Base-by-base conservation (phyloP, 2,329 filamentous ascomycete species). In the Esteya vermicola region DNA sequence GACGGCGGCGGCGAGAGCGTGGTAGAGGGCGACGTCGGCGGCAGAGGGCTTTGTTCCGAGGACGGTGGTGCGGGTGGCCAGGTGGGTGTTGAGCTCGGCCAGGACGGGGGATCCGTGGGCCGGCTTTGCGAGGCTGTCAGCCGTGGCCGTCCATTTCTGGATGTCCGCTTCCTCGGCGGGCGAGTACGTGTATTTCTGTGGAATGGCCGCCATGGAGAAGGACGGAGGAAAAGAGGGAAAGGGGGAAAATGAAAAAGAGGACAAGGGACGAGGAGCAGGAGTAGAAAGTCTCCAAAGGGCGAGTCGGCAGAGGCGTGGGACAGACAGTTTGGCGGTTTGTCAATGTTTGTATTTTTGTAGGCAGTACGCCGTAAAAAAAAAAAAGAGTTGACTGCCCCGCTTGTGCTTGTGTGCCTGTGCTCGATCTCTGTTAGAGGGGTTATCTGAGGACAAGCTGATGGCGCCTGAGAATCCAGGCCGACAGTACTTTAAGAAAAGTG, bases 21-120 rank as follows among this genome's bases (percentile, higher is more conserved):
- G 69, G 68, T 91, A 95, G 53, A 91, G 68, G 50, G 83, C 81
- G 44, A 93, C 69, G 54, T 95, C 88, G 47, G 85, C 88, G 56
- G 82, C 75, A 51, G 84, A 93, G 39, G 88, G 85, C 68, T 95
- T 95, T 57, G 72, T 72, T 52, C 89, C 89, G 45, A 96, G 78
- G 30, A 95, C 67, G 31, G 88, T 95, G 44, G 88, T 93, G 50
- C 85, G 85, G 49, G 81, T 83, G 43, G 85, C 80, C 46, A 96
- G 78, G 64, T 94, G 85, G 43, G 74, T 70, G 68, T 96, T 94
- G 52, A 96, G 74, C 41, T 78, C 75, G 43, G 79, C 74, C 47
- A 95, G 73, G 45, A 86, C 79, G 47, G 76, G 70, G 23, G 73
- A 67, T 46, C 81, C 73, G 52, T 77, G 68, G 43, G 72, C 65